Base-by-base conservation (phyloP, 1,139 yeast genomes). In the Geotrichum cucujoidarum region DNA sequence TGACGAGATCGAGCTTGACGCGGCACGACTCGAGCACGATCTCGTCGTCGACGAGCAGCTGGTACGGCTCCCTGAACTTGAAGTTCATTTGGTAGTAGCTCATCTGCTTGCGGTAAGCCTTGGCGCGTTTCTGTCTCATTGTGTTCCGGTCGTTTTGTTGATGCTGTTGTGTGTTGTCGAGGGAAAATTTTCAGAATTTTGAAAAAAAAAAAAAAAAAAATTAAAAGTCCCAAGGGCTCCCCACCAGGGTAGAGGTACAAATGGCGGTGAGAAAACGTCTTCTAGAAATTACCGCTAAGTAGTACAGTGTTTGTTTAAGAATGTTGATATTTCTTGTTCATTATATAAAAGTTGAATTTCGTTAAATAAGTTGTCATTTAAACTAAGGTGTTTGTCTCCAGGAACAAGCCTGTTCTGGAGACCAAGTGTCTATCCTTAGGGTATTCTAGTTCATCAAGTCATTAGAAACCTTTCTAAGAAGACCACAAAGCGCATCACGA, bases 61-160 rank as follows among this genome's bases (percentile, higher is more conserved):
- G 99, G 60, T 83, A 90, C 1, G 99, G 98, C 57, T 86, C 90
- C 61, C 97, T 78, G 73, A 94, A 92, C 62, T 86, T 86, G 76
- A 92, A 92, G 21, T 95, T 77, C 64, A 88, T 83, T 55, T 78
- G 77, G 61, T 88, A 84, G 48, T 86, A 83, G 59, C 81, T 78
- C 85, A 92, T 84, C 64, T 87, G 96, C 72, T 90, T 92, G 65
- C 90, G 82, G 69, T 94, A 92, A 1, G 95, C 76, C 67, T 92
- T 92, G 47, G 97, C 95, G 66, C 98, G 77, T 68, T 90, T 90
- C 68, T 90, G 96, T 74, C 95, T 88, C 98, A 92, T 92, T 50
- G n/a, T n/a, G n/a, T n/a, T n/a, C n/a, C n/a, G n/a, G n/a, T n/a
- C n/a, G n/a, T n/a, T n/a, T n/a, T n/a, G n/a, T n/a, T n/a, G n/a